Percentiles rank a stretch among this genome's conserved stretches.
These are phyloP conservation scores for Mrakia gelida DNA, from an alignment of 768 basidiomycete species.

Conservation along the genomic window DNA sequence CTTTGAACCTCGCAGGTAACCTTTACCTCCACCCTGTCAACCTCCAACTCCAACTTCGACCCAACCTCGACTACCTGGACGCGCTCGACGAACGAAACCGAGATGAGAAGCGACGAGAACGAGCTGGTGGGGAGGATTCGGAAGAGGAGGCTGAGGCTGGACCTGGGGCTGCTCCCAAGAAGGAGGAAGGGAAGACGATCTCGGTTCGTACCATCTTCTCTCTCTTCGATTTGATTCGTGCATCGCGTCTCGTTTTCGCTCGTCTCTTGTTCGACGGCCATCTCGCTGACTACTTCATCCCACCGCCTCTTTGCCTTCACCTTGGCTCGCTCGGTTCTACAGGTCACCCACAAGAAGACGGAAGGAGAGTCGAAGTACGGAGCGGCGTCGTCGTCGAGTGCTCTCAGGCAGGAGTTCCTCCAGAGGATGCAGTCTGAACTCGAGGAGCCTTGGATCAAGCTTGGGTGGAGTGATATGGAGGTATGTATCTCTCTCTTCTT, in stretches of 20 bases:
- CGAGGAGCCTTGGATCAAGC: conserved; percentile 31
- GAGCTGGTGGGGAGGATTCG: conserved; percentile 33
- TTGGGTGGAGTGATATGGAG: conserved; percentile 18
- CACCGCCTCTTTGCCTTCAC: background rate
- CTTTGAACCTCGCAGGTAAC: conserved; percentile 37
- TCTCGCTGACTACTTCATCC: background rate
- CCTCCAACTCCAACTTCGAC: conserved; percentile 42
- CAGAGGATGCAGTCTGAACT: conserved; percentile 13
- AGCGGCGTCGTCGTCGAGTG: conserved; percentile 1
- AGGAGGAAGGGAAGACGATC: conserved; percentile 32
- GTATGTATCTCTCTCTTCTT: background rate
- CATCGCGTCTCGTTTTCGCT: background rate
- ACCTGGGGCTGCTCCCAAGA: conserved; percentile 11
- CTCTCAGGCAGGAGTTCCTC: conserved; percentile 15
- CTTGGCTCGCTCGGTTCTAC: background rate
- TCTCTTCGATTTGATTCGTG: background rate
- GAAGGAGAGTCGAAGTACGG: conserved; percentile 23
- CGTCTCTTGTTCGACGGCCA: background rate
- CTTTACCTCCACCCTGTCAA: conserved; percentile 45
- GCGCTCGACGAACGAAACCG: conserved; percentile 37
- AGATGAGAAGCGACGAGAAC: conserved; percentile 31
- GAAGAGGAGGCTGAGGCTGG: conserved; percentile 38
- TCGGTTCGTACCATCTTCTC: conserved; percentile 20
- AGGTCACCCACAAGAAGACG: conserved; percentile 29
- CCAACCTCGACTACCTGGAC: conserved; percentile 44